Percentiles rank a stretch among this genome's conserved stretches.
phyloP scores from a whole-genome alignment of 805 yeast species.

The Myxozyma udenii region DNA sequence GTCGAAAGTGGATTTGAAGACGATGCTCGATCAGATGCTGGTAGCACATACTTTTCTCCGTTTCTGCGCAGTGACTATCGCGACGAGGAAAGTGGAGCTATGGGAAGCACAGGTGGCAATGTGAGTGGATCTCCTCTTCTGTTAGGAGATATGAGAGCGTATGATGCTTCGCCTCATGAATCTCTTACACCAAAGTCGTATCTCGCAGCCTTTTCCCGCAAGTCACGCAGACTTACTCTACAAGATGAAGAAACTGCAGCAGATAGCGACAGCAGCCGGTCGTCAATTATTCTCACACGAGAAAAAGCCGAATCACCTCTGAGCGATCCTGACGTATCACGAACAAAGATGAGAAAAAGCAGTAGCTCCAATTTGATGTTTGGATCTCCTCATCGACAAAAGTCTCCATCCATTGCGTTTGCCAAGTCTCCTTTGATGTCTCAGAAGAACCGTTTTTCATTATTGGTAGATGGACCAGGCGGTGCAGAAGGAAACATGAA shows the following conservation, averaged over 20 bases:
- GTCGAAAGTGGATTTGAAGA: conserved; percentile 25
- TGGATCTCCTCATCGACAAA: conserved; percentile 28
- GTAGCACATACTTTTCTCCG: conserved; percentile 14
- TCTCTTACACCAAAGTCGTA: conserved; percentile 5
- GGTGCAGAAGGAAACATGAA: not conserved
- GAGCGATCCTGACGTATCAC: conserved; percentile 21
- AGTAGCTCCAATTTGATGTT: conserved; percentile 17
- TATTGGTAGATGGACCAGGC: not conserved
- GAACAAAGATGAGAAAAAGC: conserved; percentile 12
- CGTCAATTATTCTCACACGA: conserved; percentile 22
- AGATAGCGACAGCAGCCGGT: conserved; percentile 29
- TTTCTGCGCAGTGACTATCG: conserved; percentile 8
- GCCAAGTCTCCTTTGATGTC: conserved; percentile 19
- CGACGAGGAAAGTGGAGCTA: conserved; percentile 12
- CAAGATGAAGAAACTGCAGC: conserved; percentile 22
- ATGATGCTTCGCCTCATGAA: conserved; percentile 25
- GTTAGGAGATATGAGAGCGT: not conserved
- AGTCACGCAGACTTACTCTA: conserved; percentile 11
- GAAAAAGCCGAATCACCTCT: conserved; percentile 28
- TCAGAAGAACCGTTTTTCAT: conserved; percentile 10
- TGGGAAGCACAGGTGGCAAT: not conserved
- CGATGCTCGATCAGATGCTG: conserved; percentile 24
- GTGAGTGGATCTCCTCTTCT: not conserved
- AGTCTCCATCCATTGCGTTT: conserved; percentile 24
- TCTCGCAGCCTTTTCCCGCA: conserved; percentile 6